Base-by-base conservation (phyloP, 768 basidiomycete species). In the Lyophyllum decastes region DNA sequence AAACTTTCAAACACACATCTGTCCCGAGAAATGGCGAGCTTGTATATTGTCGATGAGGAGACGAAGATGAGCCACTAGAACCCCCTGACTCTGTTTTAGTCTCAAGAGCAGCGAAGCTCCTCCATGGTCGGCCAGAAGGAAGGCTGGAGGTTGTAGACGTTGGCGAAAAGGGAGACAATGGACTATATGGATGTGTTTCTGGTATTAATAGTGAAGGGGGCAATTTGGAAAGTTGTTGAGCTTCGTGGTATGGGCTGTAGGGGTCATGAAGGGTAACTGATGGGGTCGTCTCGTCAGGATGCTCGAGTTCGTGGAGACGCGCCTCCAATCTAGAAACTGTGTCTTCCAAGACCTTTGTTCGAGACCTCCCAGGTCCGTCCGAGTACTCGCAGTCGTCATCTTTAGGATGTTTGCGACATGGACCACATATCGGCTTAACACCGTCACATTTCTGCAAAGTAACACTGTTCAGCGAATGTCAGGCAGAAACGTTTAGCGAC, bases 341-440 rank as follows among this genome's bases (percentile, higher is more conserved):
- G 35, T 87, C 85, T 66, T 88, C 86, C 19, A 90, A 70, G 4
- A 77, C 73, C 63, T 86, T 78, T 2, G 83, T 88, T 54, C 81
- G 74, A 19, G 88, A 84, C 57, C 84, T 80, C 43, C 80, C 80
- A 30, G 79, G 79, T 5, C 83, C 84, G 63, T 89, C 88, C 6
- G 83, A 76, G 68, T 89, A 90, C 71, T 90, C 88, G 68, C 89
- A 90, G 27, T 85, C 85, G 52, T 87, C 87, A 25, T 78, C 78
- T 57, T 86, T 82, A 35, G 85, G 82, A 24, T 83, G 81, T 8
- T 77, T 72, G 22, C 73, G 68, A 72, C 89, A 90, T 41, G 85
- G 87, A 1, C 82, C 82, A 67, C 89, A 90, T 10, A 81, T 72
- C 1, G 88, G 88, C 55, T 83, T 82, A 3, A 66, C 68, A 17